phyloP scores from a whole-genome alignment of 140 eudicot genomes.

The Ambrosia hybrid region DNA sequence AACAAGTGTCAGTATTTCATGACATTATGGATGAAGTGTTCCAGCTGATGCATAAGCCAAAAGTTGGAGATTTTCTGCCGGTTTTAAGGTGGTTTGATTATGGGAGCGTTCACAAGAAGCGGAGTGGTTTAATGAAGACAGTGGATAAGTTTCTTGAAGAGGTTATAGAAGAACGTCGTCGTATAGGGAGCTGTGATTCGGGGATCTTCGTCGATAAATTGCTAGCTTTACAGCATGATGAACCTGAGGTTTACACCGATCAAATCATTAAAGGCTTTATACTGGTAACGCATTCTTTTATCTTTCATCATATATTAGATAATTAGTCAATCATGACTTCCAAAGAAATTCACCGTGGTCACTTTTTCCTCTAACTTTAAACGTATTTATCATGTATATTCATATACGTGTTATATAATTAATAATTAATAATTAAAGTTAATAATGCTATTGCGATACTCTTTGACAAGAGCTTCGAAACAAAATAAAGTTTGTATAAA shows the following conservation, averaged over 20 bases:
- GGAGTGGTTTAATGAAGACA: constrained; percentile 10
- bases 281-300: not conserved
- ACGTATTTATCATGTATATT: no score
- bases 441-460: no score
- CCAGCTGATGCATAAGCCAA: constrained; percentile 8
- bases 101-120: constrained; percentile 17
- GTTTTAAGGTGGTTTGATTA: constrained; percentile 30
- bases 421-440: no score
- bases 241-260: constrained; percentile 27
- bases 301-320: no score
- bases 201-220: constrained; percentile 31
- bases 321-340: no score
- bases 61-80: constrained; percentile 33
- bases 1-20: not conserved
- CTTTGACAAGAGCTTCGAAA: no score
- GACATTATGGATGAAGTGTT: constrained; percentile 9
- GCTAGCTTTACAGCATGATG: constrained; percentile 29
- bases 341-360: no score
- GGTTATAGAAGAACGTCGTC: no score
- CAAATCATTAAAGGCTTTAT: constrained; percentile 35
- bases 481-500: no score
- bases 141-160: constrained; percentile 6
- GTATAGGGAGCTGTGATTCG: not conserved
- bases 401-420: no score
- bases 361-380: no score